Percentiles rank a stretch among this genome's conserved stretches.
Conservation (phyloP, 2,329 filamentous ascomycete genomes). For the Venturia carpophila region DNA sequence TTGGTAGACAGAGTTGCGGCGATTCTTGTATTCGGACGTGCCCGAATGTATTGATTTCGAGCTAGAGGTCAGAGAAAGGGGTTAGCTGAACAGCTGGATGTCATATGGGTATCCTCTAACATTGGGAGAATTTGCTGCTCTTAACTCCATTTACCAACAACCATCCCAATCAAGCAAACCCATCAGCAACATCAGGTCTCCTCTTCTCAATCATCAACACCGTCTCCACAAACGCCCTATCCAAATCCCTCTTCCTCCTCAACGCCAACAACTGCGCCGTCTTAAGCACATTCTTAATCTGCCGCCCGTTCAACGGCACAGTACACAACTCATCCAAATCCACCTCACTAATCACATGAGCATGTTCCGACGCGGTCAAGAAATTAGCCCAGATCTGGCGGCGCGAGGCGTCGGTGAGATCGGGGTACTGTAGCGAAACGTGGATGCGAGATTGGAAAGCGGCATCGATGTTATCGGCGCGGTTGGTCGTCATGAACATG, state of each 20-base stretch:
- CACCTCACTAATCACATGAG: conserved; percentile 25
- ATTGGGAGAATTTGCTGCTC: too few relatives aligned
- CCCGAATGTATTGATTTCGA: too few relatives aligned
- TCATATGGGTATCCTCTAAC: too few relatives aligned
- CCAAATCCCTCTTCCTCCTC: conserved; percentile 18
- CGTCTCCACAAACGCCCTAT: conserved; percentile 7
- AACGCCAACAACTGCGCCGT: conserved; percentile 29
- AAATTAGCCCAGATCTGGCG: conserved; percentile 42
- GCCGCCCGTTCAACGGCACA: conserved; percentile 40
- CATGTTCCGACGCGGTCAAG: conserved; percentile 22
- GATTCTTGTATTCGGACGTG: too few relatives aligned
- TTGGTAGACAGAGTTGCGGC: too few relatives aligned
- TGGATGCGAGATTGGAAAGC: conserved; percentile 40
- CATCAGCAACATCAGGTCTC: background rate
- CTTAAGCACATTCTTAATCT: conserved; percentile 44
- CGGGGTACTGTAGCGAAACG: conserved; percentile 40
- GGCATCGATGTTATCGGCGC: conserved; percentile 31
- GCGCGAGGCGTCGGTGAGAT: conserved; percentile 34
- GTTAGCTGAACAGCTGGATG: too few relatives aligned
- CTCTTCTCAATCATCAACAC: conserved; percentile 11
- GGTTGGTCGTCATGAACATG: conserved; percentile 38
- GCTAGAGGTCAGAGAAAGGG: too few relatives aligned
- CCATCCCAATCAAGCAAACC: background rate
- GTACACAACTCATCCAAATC: conserved; percentile 35
- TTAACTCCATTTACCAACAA: too few relatives aligned